Evolutionary conservation across 768 basidiomycete species (phyloP).

Genomic region (Hericium coralloides): DNA sequence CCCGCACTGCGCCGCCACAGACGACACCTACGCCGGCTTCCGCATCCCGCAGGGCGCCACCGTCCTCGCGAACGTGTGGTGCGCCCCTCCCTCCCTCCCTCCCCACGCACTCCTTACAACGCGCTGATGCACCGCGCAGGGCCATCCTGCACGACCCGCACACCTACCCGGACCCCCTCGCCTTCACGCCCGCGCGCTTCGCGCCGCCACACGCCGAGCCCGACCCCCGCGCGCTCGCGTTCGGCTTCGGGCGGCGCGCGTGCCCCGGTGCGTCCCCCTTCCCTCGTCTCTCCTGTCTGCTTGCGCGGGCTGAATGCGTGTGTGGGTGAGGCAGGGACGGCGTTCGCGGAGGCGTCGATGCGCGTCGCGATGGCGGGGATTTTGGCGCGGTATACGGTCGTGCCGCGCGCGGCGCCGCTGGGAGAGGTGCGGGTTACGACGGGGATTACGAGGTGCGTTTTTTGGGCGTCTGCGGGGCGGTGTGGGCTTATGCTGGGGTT

Average conservation of each 20-base stretch:
- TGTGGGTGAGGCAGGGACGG: neutral
- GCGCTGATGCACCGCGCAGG: neutral
- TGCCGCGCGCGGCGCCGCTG: neutral
- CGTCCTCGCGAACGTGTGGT: constrained; percentile 27
- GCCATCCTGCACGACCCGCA: constrained; percentile 13
- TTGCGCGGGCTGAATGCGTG: neutral
- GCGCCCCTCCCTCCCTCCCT: neutral
- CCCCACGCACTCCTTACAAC: no score
- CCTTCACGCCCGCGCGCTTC: constrained; percentile 10
- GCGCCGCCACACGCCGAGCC: constrained; percentile 3
- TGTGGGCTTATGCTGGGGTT: neutral
- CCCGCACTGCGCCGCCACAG: constrained; percentile 23
- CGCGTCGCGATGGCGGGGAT: neutral
- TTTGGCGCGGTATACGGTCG: neutral
- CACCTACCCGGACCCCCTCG: constrained; percentile 6
- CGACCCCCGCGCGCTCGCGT: constrained; percentile 11
- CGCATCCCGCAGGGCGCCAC: constrained; percentile 26
- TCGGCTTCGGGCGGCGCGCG: constrained; percentile 11
- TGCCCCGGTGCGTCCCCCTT: constrained; percentile 11
- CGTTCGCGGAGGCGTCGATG: neutral
- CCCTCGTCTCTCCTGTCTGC: neutral
- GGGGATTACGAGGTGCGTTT: neutral
- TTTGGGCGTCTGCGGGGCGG: neutral
- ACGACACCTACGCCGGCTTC: constrained; percentile 25
- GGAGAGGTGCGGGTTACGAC: neutral